phyloP scores from a whole-genome alignment of 495 filamentous ascomycete species.

The Trichoderma virens region DNA sequence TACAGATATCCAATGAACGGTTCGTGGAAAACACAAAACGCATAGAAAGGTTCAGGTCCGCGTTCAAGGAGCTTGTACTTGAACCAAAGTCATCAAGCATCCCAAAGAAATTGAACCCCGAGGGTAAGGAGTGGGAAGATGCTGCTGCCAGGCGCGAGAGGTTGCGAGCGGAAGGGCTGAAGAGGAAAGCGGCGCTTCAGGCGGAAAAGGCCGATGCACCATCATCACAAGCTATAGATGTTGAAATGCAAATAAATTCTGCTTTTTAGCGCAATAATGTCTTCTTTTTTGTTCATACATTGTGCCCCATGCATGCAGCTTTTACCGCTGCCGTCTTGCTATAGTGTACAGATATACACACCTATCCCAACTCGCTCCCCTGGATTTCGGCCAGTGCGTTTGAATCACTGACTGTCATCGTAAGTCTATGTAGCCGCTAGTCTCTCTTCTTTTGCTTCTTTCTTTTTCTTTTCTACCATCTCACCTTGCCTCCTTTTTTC shows the following conservation, averaged over 20 bases:
- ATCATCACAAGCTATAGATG: conserved; percentile 14
- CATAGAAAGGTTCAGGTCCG: conserved; percentile 51
- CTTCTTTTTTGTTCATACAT: conserved; percentile 16
- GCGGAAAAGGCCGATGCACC: conserved; percentile 16
- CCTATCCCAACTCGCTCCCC: not conserved
- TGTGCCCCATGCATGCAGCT: conserved; percentile 19
- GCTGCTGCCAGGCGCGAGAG: conserved; percentile 47
- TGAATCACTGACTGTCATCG: not conserved
- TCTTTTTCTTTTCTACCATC: not conserved
- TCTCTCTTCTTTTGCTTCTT: not conserved
- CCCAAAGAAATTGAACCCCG: conserved; percentile 19
- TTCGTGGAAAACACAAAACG: conserved; percentile 68
- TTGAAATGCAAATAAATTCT: conserved; percentile 15
- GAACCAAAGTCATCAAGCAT: not conserved
- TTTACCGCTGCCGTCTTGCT: conserved; percentile 9
- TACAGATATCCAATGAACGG: conserved; percentile 64
- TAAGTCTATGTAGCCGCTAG: not conserved
- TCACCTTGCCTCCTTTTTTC: not conserved
- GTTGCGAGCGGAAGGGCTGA: conserved; percentile 55
- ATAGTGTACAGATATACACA: conserved; percentile 11
- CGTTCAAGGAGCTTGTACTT: conserved; percentile 29
- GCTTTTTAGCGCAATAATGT: not conserved
- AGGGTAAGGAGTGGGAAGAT: conserved; percentile 47
- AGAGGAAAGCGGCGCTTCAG: conserved; percentile 32
- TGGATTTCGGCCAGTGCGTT: not conserved